Percentiles rank a stretch among this genome's conserved stretches.
These are phyloP conservation scores for Spongospora subterranea DNA, from an alignment of 208 protist genomes.

Conservation along the genomic window DNA sequence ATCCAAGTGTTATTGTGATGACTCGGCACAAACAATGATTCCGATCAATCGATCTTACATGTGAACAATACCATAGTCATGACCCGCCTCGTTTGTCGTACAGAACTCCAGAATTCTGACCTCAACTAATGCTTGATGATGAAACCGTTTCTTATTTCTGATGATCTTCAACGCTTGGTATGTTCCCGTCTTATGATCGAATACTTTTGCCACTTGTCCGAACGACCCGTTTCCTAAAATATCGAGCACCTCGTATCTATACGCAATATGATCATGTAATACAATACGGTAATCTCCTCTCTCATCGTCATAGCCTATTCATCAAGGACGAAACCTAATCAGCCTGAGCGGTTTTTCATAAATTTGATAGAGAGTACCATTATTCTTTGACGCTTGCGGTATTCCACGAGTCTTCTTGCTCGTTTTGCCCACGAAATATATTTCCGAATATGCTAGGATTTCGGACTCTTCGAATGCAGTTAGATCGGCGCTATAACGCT, in stretches of 20 bases:
- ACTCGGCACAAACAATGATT: not conserved
- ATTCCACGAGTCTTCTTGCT: conserved; percentile 44
- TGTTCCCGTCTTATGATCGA: conserved; percentile 80
- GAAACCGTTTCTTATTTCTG: conserved; percentile 83
- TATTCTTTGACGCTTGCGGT: conserved; percentile 29
- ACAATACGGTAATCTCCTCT: conserved; percentile 85
- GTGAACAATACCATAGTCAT: conserved; percentile 72
- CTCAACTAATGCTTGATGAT: conserved; percentile 82
- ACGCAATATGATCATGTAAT: conserved; percentile 87
- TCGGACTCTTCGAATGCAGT: conserved; percentile 41
- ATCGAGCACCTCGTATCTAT: conserved; percentile 84
- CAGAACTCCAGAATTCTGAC: conserved; percentile 82
- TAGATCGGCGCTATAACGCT: not conserved
- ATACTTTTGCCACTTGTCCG: conserved; percentile 85
- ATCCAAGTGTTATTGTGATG: not conserved
- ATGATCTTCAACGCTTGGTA: conserved; percentile 84
- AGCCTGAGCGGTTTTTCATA: not conserved
- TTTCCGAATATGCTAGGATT: conserved; percentile 38
- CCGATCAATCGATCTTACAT: conserved; percentile 67
- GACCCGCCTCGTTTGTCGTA: conserved; percentile 52
- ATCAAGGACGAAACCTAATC: not conserved
- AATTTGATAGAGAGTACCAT: conserved; percentile 41
- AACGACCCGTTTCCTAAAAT: conserved; percentile 86
- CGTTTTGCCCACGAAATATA: conserved; percentile 45
- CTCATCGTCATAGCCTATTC: conserved; percentile 86